Conservation (phyloP, 768 basidiomycete genomes). For the Lactarius psammicola region DNA sequence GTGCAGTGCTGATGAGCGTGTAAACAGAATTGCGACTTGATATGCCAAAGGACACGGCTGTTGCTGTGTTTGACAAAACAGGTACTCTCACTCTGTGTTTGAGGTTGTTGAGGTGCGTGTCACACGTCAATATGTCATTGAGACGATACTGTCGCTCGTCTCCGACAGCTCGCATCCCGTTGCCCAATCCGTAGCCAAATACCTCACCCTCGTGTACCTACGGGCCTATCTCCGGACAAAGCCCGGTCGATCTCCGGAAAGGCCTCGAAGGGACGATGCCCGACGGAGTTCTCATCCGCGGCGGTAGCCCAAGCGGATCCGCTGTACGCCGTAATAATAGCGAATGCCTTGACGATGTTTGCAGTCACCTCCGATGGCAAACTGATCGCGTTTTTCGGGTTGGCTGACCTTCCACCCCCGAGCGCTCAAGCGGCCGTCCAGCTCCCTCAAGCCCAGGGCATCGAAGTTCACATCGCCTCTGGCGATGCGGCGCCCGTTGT, state of each 20-base stretch:
- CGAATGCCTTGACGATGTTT: constrained; percentile 46
- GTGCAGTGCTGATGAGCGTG: background rate
- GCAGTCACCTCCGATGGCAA: constrained; percentile 36
- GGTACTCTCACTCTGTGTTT: constrained; percentile 52
- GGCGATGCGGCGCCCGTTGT: constrained; percentile 51
- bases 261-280: constrained; percentile 38
- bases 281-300: constrained; percentile 36
- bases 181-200: constrained; percentile 36
- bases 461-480: constrained; percentile 47
- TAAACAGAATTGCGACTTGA: constrained; percentile 21
- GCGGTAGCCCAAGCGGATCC: constrained; percentile 39
- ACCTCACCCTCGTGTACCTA: too few relatives aligned
- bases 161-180: constrained; percentile 40
- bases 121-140: constrained; percentile 30
- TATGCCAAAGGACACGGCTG: constrained; percentile 37
- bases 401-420: constrained; percentile 47
- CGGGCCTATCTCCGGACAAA: constrained; percentile 19
- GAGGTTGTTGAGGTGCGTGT: constrained; percentile 40
- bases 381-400: constrained; percentile 39
- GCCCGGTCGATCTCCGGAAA: constrained; percentile 38
- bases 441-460: constrained; percentile 37
- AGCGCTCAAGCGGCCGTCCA: constrained; percentile 41
- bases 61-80: constrained; percentile 59
- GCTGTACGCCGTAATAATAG: constrained; percentile 36
- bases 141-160: constrained; percentile 35